These are phyloP conservation scores for Circinella minor DNA, from an alignment of 371 early-diverging fungal genomes.

Conservation along the genomic window DNA sequence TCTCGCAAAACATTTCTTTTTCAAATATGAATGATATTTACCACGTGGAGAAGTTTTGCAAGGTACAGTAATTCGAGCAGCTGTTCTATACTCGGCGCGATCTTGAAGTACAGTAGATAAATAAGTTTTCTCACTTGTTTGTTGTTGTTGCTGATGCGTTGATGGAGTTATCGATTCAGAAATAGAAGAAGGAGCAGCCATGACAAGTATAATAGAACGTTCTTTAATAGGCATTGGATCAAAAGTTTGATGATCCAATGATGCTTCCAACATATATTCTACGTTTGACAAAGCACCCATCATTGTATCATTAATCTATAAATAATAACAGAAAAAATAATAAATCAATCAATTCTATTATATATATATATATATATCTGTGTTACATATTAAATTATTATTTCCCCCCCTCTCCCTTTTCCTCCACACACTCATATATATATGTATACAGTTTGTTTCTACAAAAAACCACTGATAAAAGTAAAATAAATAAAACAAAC, in stretches of 20 bases:
- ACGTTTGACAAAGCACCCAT: constrained; percentile 7
- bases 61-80: constrained; percentile 15
- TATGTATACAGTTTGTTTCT: too few species aligned
- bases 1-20: not conserved
- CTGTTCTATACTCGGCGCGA: constrained; percentile 13
- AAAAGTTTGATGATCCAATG: constrained; percentile 10
- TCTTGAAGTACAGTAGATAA: not conserved
- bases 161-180: not conserved
- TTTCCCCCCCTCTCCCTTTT: too few species aligned
- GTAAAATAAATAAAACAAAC: not conserved
- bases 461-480: too few species aligned
- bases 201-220: not conserved
- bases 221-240: constrained; percentile 10
- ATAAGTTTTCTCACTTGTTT: constrained; percentile 7
- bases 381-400: not conserved
- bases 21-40: not conserved
- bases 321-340: not conserved
- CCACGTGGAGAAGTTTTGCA: constrained; percentile 14
- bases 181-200: not conserved
- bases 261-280: constrained; percentile 6
- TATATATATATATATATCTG: not conserved
- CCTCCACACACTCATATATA: too few species aligned
- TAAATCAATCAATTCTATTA: not conserved
- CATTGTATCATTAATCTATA: constrained; percentile 10
- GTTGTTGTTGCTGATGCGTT: constrained; percentile 6